Conservation (phyloP, 1,139 yeast species). For the Kodamaea alishanica region DNA sequence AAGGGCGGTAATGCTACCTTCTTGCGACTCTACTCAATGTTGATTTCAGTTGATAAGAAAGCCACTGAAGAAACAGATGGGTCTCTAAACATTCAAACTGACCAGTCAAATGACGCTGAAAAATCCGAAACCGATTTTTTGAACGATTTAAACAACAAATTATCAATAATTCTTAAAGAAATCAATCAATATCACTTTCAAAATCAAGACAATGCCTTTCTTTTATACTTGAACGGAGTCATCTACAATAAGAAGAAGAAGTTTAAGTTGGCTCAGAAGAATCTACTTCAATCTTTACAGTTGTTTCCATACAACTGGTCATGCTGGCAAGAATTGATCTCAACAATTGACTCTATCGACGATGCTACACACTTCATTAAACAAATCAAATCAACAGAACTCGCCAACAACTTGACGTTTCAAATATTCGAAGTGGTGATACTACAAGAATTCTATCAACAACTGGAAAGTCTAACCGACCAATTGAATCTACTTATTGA, state of each 20-base stretch:
- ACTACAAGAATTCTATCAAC: slow-evolving; percentile 78
- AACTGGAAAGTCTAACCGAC: slow-evolving; percentile 47
- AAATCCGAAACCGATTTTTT: slow-evolving; percentile 14
- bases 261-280: slow-evolving; percentile 53
- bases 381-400: slow-evolving; percentile 28
- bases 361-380: slow-evolving; percentile 52
- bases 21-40: slow-evolving; percentile 62
- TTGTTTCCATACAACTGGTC: slow-evolving; percentile 88
- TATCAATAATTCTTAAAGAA: slow-evolving; percentile 44
- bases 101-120: neutral
- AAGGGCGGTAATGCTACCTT: slow-evolving; percentile 57
- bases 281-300: slow-evolving; percentile 54
- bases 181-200: slow-evolving; percentile 30
- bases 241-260: slow-evolving; percentile 63
- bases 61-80: slow-evolving; percentile 74
- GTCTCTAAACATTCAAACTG: slow-evolving; percentile 30
- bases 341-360: slow-evolving; percentile 61
- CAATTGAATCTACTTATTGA: slow-evolving; percentile 46
- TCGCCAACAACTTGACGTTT: slow-evolving; percentile 49
- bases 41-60: slow-evolving; percentile 70
- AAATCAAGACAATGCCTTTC: slow-evolving; percentile 48
- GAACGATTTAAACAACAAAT: slow-evolving; percentile 24
- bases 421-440: slow-evolving; percentile 66
- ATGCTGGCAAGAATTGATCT: slow-evolving; percentile 81
- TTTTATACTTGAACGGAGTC: slow-evolving; percentile 68